Evolutionary conservation across 768 basidiomycete species (phyloP), one percentile per base, ranked within the genome.

Genomic region (Lepiota subincarnata): DNA sequence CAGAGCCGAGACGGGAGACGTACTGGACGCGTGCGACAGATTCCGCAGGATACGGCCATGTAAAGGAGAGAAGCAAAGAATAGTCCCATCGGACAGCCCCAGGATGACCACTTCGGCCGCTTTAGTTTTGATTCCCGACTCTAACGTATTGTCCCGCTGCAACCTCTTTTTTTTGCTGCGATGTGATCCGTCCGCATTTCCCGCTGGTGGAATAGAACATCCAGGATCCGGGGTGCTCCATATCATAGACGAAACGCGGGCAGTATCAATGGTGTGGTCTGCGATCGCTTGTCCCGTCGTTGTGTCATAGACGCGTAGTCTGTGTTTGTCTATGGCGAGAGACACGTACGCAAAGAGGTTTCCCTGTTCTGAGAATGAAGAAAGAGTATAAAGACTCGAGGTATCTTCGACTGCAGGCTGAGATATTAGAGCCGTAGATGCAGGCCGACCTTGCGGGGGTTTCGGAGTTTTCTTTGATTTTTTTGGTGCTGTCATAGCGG

Each of bases 241-340:
- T 34, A 70, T 66, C 20, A 85, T 63, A 50, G 77, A 65, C 36
- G 81, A 76, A 38, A 85, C 79, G 41, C 81, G 76, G 52, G 78
- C 78, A 20, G 72, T 72, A 34, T 84, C 79, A 16, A 85, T 62
- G 14, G 75, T 73, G 66, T 83, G 70, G 64, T 87, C 84, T 3
- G 83, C 78, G 18, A 80, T 66, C 28, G 80, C 75, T 57, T 77
- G 75, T 35, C 74, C 77, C n/a, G 80, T 73, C 6, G 71, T 58
- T 7, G 81, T 78, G 63, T 84, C 77, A 65, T 83, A 85, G 36
- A 87, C 73, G 60, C 84, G 82, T 52, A 87, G 68, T 41, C 84
- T 78, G 63, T 87, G 84, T 66, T 85, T 87, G 74, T 87, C 85
- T 48, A 87, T 75, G 2, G 84, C 78, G 19, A 87, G 74, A 8